Base-by-base conservation (phyloP, 257 asterid genomes). In the Asclepias syriaca region DNA sequence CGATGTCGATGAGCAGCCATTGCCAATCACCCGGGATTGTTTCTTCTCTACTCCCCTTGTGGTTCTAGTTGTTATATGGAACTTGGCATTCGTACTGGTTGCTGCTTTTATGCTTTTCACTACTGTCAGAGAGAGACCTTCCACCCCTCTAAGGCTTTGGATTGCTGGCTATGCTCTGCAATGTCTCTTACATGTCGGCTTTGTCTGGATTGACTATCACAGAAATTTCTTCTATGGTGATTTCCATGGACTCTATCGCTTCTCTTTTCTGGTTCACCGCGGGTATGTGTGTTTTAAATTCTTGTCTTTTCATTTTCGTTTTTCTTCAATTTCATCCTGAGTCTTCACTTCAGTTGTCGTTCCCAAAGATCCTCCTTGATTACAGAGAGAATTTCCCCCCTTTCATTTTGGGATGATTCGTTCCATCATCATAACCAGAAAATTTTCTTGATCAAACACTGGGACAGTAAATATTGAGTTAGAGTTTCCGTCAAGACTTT, bases 51-150 rank as follows among this genome's bases (percentile, higher is more conserved):
- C 83, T 15, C 95, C 95, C 74, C 87, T 92, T 80, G 63, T 92
- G 83, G 78, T 90, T 74, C 93, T 92, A 45, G 97, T 90, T 83
- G 84, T 92, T 75, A 72, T 88, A 48, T 92, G 97, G 97, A 92
- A 90, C 89, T 50, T 87, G 79, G 81, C 93, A 21, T 92, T 92
- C 67, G 88, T 88, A 15, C 32, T 84, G 72, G 96, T 90, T 24
- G 86, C 97, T 51, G 81, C 81, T 55, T 85, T 82, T 21, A 91
- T 88, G 70, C 80, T 92, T 3, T 65, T 88, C 75, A 82, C 84
- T 65, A 86, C 95, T 22, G 8, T 84, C 24, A 70, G 70, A 5
- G 97, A 93, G 66, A 80, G 73, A 51, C 98, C 98, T 54, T 81
- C 86, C 21, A 90, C 95, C 8, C 96, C 97, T 77, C 60, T 90